A percentile compares a stretch with the other conserved stretches of the same genome.
Conservation (phyloP, 73 alveolate genomes). For the Paramecium bursaria region DNA sequence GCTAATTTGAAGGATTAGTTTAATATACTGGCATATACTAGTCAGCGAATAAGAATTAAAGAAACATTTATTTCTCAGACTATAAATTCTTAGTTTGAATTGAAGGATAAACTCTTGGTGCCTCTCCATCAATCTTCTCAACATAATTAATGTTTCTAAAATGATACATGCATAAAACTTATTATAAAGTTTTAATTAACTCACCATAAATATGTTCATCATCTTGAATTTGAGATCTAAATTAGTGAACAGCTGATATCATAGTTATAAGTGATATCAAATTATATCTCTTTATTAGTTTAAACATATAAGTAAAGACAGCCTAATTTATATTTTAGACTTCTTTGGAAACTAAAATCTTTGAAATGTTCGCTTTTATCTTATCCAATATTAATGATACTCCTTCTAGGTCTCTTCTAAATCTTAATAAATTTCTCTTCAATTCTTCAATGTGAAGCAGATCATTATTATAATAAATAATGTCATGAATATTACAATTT, state of each 20-base stretch:
- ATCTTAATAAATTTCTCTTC: constrained; percentile 34
- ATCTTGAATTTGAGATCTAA: constrained; percentile 1
- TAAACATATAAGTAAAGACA: constrained; percentile 14
- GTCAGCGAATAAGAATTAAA: constrained; percentile 3
- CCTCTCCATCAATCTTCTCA: not conserved
- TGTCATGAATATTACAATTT: constrained; percentile 33
- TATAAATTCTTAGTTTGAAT: not conserved
- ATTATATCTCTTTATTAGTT: constrained; percentile 21
- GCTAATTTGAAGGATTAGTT: constrained; percentile 25
- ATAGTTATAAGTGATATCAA: not conserved
- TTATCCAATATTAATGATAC: not conserved
- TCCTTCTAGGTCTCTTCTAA: constrained; percentile 45
- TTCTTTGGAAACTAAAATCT: not conserved
- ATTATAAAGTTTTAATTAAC: not conserved
- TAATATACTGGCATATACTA: constrained; percentile 4
- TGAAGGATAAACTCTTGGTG: constrained; percentile 50
- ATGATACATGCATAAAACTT: not conserved
- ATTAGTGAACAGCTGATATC: constrained; percentile 34
- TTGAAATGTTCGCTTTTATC: not conserved
- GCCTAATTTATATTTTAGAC: constrained; percentile 21
- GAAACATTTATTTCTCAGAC: constrained; percentile 17
- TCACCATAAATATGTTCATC: not conserved
- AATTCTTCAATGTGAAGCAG: constrained; percentile 34
- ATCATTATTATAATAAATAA: constrained; percentile 6
- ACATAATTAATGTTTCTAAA: constrained; percentile 27